A percentile compares a stretch with the other conserved stretches of the same genome.
phyloP scores from a whole-genome alignment of 1,284 basidiomycete genomes.

The Kwoniella shivajii region DNA sequence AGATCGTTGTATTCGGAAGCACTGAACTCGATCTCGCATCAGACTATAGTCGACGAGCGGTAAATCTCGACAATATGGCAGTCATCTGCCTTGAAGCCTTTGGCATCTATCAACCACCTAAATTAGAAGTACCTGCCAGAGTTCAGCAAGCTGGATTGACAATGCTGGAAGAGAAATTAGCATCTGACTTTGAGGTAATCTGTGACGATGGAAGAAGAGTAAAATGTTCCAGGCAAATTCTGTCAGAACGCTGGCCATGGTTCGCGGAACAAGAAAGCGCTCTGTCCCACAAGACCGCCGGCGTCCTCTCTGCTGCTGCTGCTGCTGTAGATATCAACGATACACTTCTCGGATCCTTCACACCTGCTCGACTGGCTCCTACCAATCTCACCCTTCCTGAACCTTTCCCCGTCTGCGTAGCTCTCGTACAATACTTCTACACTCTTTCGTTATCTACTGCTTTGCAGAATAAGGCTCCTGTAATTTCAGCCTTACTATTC shows the following conservation, averaged over 20 bases:
- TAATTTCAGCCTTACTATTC: slow-evolving; percentile 82
- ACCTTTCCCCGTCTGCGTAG: slow-evolving; percentile 83
- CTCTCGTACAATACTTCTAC: slow-evolving; percentile 91
- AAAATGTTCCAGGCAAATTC: slow-evolving; percentile 73
- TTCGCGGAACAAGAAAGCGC: slow-evolving; percentile 70
- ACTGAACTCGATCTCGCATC: slow-evolving; percentile 80
- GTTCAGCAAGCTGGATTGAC: slow-evolving; percentile 65
- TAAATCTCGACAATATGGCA: slow-evolving; percentile 88
- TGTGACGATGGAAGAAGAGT: slow-evolving; percentile 86
- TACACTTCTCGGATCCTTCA: slow-evolving; percentile 40
- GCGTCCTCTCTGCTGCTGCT: slow-evolving; percentile 26
- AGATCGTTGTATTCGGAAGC: slow-evolving; percentile 86
- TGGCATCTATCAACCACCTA: slow-evolving; percentile 86
- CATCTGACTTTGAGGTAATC: slow-evolving; percentile 85
- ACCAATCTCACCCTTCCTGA: slow-evolving; percentile 80
- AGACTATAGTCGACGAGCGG: slow-evolving; percentile 84
- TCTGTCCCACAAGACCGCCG: slow-evolving; percentile 23
- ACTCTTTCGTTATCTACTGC: slow-evolving; percentile 80
- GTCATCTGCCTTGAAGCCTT: slow-evolving; percentile 89
- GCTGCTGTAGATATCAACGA: slow-evolving; percentile 43
- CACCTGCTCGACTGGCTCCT: slow-evolving; percentile 56
- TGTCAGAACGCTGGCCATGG: slow-evolving; percentile 92
- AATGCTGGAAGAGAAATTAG: slow-evolving; percentile 71
- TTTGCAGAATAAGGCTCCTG: slow-evolving; percentile 84
- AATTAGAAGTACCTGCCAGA: slow-evolving; percentile 69